A percentile compares a stretch with the other conserved stretches of the same genome.
Conservation (phyloP, 2,329 filamentous ascomycete genomes). For the Trichophyton mentagrophytes region DNA sequence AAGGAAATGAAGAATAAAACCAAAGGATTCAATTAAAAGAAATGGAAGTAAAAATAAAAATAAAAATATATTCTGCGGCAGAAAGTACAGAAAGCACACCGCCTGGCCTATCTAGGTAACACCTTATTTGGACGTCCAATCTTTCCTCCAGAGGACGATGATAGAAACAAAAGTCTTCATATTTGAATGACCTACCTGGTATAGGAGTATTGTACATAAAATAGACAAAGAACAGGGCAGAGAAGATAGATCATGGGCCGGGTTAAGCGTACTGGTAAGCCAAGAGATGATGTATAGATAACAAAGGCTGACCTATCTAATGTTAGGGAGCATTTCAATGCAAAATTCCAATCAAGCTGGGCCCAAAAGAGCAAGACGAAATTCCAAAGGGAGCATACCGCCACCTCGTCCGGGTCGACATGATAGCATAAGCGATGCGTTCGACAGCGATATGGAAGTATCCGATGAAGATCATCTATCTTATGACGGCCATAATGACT, state of each 20-base stretch:
- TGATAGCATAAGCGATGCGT: neutral
- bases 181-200: neutral
- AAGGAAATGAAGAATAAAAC: too few species aligned
- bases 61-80: neutral
- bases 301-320: neutral
- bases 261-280: neutral
- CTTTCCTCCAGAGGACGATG: neutral
- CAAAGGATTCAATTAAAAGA: too few species aligned
- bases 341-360: neutral
- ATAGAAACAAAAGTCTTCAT: neutral
- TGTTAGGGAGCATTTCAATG: neutral
- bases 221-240: neutral
- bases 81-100: neutral
- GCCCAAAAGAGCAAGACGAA: neutral
- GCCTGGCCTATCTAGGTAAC: neutral
- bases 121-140: neutral
- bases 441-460: neutral
- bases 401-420: neutral
- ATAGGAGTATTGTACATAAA: neutral
- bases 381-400: neutral
- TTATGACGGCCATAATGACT: slow-evolving; percentile 7
- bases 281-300: neutral
- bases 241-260: neutral
- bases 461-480: slow-evolving; percentile 4
- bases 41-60: too few species aligned